Percentiles rank a stretch among this genome's conserved stretches.
Evolutionary conservation across 495 filamentous ascomycete species (phyloP).

Genomic region (Daldinia vernicosa): DNA sequence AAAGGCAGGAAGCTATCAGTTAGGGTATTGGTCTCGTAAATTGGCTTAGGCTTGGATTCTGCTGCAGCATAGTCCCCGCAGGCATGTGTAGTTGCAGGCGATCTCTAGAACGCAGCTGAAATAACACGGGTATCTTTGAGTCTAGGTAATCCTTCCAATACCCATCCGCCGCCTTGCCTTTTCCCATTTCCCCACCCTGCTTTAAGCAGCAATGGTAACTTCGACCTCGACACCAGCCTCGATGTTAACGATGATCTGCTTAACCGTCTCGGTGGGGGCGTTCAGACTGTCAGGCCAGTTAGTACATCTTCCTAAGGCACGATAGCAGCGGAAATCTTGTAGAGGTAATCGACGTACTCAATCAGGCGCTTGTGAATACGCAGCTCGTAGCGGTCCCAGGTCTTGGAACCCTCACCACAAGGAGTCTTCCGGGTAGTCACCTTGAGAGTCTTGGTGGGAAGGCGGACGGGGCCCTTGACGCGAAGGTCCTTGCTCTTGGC

Average conservation of each 20-base stretch:
- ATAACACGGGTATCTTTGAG: slow-evolving; percentile 17
- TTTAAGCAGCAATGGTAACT: slow-evolving; percentile 98
- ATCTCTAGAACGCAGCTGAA: slow-evolving; percentile 5
- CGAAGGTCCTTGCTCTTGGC: slow-evolving; percentile 98
- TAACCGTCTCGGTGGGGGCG: slow-evolving; percentile 98
- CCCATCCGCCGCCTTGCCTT: slow-evolving; percentile 4
- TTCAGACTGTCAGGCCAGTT: slow-evolving; percentile 69
- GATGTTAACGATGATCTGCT: slow-evolving; percentile 99
- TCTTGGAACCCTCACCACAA: slow-evolving; percentile 99
- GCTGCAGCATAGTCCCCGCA: background rate
- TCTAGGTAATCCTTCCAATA: slow-evolving; percentile 5
- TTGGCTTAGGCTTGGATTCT: slow-evolving; percentile 17
- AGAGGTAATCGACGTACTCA: slow-evolving; percentile 66
- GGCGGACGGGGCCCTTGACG: slow-evolving; percentile 98
- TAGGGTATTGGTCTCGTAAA: slow-evolving; percentile 2
- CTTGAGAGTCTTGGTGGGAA: slow-evolving; percentile 96
- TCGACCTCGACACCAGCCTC: slow-evolving; percentile 99
- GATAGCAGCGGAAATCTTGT: background rate
- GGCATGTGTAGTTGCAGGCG: slow-evolving; percentile 13
- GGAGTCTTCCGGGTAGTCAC: slow-evolving; percentile 89
- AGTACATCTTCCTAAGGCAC: background rate
- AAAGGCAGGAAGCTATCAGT: background rate
- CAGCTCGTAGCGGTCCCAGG: slow-evolving; percentile 99
- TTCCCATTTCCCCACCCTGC: slow-evolving; percentile 4
- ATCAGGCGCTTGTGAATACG: slow-evolving; percentile 99